phyloP scores from a whole-genome alignment of 768 basidiomycete genomes.

The Dendrothele bispora region DNA sequence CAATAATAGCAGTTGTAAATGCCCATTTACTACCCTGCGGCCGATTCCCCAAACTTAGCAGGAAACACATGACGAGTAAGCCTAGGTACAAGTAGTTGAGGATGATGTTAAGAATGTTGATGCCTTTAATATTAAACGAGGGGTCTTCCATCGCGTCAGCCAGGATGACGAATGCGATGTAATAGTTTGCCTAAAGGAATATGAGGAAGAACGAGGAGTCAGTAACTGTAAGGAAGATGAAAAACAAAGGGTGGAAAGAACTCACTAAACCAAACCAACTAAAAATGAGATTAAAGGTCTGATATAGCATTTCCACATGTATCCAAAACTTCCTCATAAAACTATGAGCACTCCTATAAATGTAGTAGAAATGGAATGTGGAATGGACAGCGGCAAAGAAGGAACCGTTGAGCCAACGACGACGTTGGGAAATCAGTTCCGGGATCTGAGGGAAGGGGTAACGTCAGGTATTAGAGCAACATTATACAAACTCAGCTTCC shows the following conservation, averaged over 20 bases:
- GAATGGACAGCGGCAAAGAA: conserved; percentile 98
- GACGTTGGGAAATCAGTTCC: conserved; percentile 91
- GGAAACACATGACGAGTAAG: conserved; percentile 82
- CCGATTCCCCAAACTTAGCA: conserved; percentile 86
- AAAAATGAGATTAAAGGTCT: conserved; percentile 87
- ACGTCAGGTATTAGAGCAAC: neutral
- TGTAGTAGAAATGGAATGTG: conserved; percentile 90
- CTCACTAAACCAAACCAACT: conserved; percentile 85
- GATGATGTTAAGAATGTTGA: conserved; percentile 72
- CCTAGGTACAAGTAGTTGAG: conserved; percentile 89
- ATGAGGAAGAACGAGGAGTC: neutral
- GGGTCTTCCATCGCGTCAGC: conserved; percentile 72
- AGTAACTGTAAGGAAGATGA: neutral
- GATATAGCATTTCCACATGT: conserved; percentile 91
- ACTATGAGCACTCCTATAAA: conserved; percentile 87
- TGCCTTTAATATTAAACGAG: conserved; percentile 54
- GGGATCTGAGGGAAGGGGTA: conserved; percentile 54
- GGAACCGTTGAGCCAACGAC: conserved; percentile 96
- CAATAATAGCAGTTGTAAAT: conserved; percentile 83
- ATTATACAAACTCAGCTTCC: neutral
- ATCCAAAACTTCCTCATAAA: conserved; percentile 90
- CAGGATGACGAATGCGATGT: conserved; percentile 84
- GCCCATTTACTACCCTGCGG: conserved; percentile 89
- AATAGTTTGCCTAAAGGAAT: conserved; percentile 95
- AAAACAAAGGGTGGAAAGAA: conserved; percentile 8